phyloP scores from a whole-genome alignment of 1,139 yeast genomes.

The Pichia sp. region DNA sequence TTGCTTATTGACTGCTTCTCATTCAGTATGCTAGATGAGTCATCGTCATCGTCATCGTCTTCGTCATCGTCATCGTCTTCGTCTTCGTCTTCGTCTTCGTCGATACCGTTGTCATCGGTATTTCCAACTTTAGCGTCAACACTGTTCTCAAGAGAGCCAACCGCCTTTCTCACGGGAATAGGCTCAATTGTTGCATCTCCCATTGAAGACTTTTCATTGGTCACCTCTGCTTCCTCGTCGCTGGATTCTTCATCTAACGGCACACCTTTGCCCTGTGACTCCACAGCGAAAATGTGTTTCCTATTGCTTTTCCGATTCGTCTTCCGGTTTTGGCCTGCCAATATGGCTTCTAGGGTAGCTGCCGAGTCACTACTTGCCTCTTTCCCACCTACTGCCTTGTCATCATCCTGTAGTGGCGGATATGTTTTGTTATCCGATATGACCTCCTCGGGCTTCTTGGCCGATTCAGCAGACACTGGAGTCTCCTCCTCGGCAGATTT shows the following conservation, averaged over 20 bases:
- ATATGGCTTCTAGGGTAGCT: conserved; percentile 12
- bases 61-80: conserved; percentile 2
- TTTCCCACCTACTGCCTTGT: not conserved
- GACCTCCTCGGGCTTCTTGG: conserved; percentile 1
- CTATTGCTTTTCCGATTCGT: conserved; percentile 13
- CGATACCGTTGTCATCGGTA: not conserved
- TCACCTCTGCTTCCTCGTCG: not conserved
- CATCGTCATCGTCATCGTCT: conserved; percentile 3
- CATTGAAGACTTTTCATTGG: not conserved
- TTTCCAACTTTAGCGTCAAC: conserved; percentile 12
- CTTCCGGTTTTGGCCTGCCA: not conserved
- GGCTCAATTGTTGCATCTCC: too few relatives aligned
- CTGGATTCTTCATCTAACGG: conserved; percentile 16
- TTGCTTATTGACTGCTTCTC: not conserved
- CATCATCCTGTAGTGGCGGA: not conserved
- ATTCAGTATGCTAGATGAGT: conserved; percentile 1
- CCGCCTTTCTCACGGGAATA: not conserved
- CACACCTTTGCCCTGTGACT: conserved; percentile 25
- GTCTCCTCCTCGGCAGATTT: conserved; percentile 1
- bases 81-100: not conserved
- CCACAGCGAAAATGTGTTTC: not conserved
- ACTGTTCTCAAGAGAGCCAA: too few relatives aligned
- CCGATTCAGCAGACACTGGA: conserved; percentile 12
- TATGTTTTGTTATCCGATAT: not conserved
- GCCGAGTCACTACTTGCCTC: not conserved